Evolutionary conservation across 768 basidiomycete species (phyloP).

Genomic region (Ramaria sp.): DNA sequence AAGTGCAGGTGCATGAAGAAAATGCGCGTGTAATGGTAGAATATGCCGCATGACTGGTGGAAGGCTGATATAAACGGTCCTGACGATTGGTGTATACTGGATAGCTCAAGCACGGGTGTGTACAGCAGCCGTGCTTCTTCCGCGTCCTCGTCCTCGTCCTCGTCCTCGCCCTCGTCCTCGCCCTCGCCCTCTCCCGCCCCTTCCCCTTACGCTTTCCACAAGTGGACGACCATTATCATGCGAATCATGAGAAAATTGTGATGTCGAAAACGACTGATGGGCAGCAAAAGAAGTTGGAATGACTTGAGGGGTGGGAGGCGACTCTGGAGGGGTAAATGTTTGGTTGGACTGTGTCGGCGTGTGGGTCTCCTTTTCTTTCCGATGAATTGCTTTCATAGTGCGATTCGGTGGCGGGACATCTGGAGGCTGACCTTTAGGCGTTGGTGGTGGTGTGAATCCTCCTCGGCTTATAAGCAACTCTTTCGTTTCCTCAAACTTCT

Average conservation of each 20-base stretch:
- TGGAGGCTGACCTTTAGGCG: conserved; percentile 15
- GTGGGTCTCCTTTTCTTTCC: conserved; percentile 1
- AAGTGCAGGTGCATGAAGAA: background rate
- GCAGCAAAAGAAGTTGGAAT: conserved; percentile 9
- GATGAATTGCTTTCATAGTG: background rate
- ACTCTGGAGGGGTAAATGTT: background rate
- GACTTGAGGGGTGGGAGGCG: background rate
- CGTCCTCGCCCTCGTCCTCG: conserved; percentile 29
- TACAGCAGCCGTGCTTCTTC: conserved; percentile 16
- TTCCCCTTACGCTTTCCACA: conserved; percentile 21
- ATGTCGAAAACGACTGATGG: conserved; percentile 13
- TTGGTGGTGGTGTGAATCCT: conserved; percentile 37
- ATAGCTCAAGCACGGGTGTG: background rate
- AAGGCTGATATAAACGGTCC: too few species aligned
- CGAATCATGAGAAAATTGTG: conserved; percentile 3
- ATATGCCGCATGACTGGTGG: background rate
- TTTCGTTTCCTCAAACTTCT: conserved; percentile 39
- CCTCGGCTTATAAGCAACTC: conserved; percentile 43
- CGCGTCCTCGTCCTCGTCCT: conserved; percentile 28
- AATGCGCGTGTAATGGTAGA: background rate
- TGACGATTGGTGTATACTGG: too few species aligned
- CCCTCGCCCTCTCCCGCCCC: conserved; percentile 31
- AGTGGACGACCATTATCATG: conserved; percentile 9
- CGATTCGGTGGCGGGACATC: background rate
- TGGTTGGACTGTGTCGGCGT: background rate